Conservation (phyloP, 139 green algal species). For the Astrephomene gubernaculifera region DNA sequence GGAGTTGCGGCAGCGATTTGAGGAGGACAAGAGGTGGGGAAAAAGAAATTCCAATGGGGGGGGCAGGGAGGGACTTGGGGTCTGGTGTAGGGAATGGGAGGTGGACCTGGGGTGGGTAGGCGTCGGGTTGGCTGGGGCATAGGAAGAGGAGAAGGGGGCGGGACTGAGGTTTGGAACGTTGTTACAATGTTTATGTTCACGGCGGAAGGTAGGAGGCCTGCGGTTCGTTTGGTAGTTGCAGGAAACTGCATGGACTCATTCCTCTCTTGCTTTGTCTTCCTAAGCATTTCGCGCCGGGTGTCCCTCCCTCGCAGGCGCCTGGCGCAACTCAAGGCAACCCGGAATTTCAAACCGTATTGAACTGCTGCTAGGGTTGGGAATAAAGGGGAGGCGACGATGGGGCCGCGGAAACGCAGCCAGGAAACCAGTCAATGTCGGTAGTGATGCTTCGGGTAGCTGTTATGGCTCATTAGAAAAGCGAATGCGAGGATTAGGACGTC, state of each 20-base stretch:
- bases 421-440: too few species aligned
- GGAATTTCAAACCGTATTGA: constrained; percentile 79
- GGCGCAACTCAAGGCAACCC: constrained; percentile 61
- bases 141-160: background rate
- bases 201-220: background rate
- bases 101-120: background rate
- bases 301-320: constrained; percentile 54
- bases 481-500: too few species aligned
- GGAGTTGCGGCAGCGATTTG: constrained; percentile 75
- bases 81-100: background rate
- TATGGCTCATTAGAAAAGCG: too few species aligned
- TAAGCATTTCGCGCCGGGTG: background rate
- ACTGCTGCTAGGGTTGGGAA: background rate
- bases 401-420: too few species aligned
- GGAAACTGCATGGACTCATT: background rate
- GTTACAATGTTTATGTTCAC: too few species aligned
- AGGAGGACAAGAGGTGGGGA: constrained; percentile 62
- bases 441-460: too few species aligned
- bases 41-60: background rate
- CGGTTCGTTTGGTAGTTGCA: background rate
- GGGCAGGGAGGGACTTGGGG: background rate
- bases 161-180: too few species aligned
- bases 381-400: too few species aligned
- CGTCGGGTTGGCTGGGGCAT: background rate
- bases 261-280: background rate